Percentiles rank a stretch among this genome's conserved stretches.
phyloP scores from a whole-genome alignment of 495 filamentous ascomycete genomes.

The Hapsidospora chrysogenum region DNA sequence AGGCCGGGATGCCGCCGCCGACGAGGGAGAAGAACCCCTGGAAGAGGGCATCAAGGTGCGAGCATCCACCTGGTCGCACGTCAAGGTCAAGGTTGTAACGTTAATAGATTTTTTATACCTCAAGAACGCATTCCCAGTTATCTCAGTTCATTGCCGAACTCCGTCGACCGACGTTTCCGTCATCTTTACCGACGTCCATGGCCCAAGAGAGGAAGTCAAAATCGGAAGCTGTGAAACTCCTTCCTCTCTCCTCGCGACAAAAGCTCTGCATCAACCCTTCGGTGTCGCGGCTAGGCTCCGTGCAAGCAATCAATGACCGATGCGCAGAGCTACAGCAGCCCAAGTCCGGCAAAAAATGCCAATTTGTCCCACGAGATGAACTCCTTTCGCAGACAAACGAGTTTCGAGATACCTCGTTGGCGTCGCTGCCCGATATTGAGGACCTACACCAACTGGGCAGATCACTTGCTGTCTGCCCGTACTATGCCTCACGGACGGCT shows the following conservation, averaged over 20 bases:
- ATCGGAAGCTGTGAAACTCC: slow-evolving; percentile 59
- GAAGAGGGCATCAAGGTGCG: slow-evolving; percentile 46
- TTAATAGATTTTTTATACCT: slow-evolving; percentile 70
- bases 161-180: slow-evolving; percentile 61
- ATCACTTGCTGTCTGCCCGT: slow-evolving; percentile 73
- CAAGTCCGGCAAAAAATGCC: slow-evolving; percentile 52
- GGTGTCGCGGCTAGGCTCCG: slow-evolving; percentile 51
- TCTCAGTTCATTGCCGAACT: slow-evolving; percentile 89
- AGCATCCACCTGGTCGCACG: slow-evolving; percentile 3
- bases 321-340: slow-evolving; percentile 83
- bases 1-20: slow-evolving; percentile 6
- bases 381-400: slow-evolving; percentile 53
- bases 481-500: slow-evolving; percentile 77
- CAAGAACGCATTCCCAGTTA: slow-evolving; percentile 86
- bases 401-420: slow-evolving; percentile 78
- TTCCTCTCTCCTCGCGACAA: slow-evolving; percentile 79
- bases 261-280: slow-evolving; percentile 84
- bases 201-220: slow-evolving; percentile 13
- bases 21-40: slow-evolving; percentile 30
- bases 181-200: slow-evolving; percentile 25
- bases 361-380: slow-evolving; percentile 62
- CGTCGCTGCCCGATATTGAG: slow-evolving; percentile 83
- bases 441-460: slow-evolving; percentile 68
- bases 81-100: slow-evolving; percentile 1
- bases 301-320: slow-evolving; percentile 85